A percentile compares a stretch with the other conserved stretches of the same genome.
phyloP scores from a whole-genome alignment of 176 grass and related monocot species.

The Rhynchospora tenuis region DNA sequence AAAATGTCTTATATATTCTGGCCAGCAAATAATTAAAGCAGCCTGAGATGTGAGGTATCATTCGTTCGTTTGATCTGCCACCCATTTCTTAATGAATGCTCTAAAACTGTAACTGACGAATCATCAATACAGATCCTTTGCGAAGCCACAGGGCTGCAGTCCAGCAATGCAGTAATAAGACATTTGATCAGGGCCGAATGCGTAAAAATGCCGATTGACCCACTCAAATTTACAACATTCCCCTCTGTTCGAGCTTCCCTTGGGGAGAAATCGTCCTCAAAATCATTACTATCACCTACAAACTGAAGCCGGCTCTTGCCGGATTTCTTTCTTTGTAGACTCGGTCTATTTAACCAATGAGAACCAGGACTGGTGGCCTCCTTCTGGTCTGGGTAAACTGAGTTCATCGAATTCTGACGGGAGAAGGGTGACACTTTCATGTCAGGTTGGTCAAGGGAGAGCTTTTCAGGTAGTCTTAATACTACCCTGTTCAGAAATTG shows the following conservation, averaged over 20 bases:
- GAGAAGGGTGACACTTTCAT: conserved; percentile 45
- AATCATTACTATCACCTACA: conserved; percentile 58
- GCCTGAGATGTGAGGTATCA: conserved; percentile 81
- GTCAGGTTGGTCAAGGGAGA: conserved; percentile 55
- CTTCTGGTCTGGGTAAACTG: conserved; percentile 47
- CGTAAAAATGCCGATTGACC: conserved; percentile 61
- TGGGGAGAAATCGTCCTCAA: conserved; percentile 60
- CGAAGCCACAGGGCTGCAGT: conserved; percentile 57
- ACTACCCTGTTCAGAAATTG: conserved; percentile 65
- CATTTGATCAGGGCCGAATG: conserved; percentile 64
- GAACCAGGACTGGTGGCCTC: conserved; percentile 41
- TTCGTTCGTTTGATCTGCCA: conserved; percentile 80
- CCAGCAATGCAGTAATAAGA: conserved; percentile 51
- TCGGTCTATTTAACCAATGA: conserved; percentile 53
- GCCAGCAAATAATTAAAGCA: conserved; percentile 36
- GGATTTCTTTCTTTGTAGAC: conserved; percentile 65
- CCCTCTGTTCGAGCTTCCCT: conserved; percentile 43
- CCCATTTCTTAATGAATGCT: conserved; percentile 63
- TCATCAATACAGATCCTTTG: conserved; percentile 76
- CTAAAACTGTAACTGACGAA: conserved; percentile 68
- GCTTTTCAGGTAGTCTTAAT: conserved; percentile 75
- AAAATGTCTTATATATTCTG: too few species aligned
- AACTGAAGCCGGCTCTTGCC: conserved; percentile 86
- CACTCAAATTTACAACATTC: conserved; percentile 25
- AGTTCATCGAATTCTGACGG: conserved; percentile 59